Evolutionary conservation across 495 filamentous ascomycete species (phyloP).

Genomic region (Gamarada debralockiae): DNA sequence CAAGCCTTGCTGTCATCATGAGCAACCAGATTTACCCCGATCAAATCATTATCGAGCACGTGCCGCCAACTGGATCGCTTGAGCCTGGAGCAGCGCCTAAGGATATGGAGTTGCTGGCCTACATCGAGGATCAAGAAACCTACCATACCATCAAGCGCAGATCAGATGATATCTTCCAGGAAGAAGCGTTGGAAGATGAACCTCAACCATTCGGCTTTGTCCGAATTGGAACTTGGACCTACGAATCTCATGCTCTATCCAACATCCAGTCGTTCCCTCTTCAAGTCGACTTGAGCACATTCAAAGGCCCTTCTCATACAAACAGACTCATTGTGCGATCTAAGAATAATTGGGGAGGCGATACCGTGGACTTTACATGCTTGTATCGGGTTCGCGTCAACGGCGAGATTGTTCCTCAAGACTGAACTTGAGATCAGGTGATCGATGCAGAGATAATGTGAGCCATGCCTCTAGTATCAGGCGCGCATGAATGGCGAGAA

Average conservation of each 20-base stretch:
- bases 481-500: too few species aligned
- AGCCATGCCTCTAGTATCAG: too few species aligned
- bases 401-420: constrained; percentile 27
- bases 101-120: constrained; percentile 57
- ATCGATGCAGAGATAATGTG: too few species aligned
- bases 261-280: constrained; percentile 48
- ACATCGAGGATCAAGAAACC: constrained; percentile 23
- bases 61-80: constrained; percentile 45
- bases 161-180: constrained; percentile 29
- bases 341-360: constrained; percentile 46
- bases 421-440: too few species aligned
- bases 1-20: constrained; percentile 41
- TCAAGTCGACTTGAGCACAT: constrained; percentile 31
- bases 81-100: constrained; percentile 53
- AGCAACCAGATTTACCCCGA: constrained; percentile 46
- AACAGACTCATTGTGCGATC: constrained; percentile 47
- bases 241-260: constrained; percentile 39
- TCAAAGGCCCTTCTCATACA: constrained; percentile 24
- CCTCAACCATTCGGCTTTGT: constrained; percentile 31
- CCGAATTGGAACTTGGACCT: constrained; percentile 49
- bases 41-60: constrained; percentile 60
- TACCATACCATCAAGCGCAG: constrained; percentile 20
- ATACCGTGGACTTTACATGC: constrained; percentile 48
- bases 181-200: constrained; percentile 1
- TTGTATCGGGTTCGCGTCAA: constrained; percentile 57